Percentiles rank a stretch among this genome's conserved stretches.
These are phyloP conservation scores for Cladosporium sp. DNA, from an alignment of 2,329 filamentous ascomycete species.

Conservation along the genomic window DNA sequence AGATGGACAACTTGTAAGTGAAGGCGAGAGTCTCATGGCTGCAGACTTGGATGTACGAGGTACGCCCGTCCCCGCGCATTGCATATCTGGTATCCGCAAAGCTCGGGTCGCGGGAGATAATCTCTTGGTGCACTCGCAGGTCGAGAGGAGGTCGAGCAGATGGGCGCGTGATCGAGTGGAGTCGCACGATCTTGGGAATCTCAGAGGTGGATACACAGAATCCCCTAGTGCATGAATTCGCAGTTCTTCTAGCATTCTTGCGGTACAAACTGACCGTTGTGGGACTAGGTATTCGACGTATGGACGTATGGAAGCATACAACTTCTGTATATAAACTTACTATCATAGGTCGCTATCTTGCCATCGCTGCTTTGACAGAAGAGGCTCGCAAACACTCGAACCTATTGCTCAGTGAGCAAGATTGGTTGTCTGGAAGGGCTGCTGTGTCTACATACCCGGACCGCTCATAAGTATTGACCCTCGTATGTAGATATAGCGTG, in stretches of 20 bases:
- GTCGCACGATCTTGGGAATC: neutral
- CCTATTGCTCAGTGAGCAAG: neutral
- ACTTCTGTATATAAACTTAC: neutral
- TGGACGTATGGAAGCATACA: neutral
- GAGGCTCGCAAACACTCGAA: too few species aligned
- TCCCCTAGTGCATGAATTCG: neutral
- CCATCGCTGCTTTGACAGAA: neutral
- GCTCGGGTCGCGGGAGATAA: neutral
- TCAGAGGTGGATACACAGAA: neutral
- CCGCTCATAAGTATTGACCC: neutral
- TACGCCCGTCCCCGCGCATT: neutral
- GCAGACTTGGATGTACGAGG: neutral
- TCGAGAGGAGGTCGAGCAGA: neutral
- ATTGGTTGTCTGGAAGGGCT: neutral
- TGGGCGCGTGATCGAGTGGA: neutral
- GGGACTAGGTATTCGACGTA: too few species aligned
- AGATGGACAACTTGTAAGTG: neutral
- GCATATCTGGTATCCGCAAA: neutral
- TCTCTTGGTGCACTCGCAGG: neutral
- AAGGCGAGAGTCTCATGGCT: neutral
- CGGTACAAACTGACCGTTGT: too few species aligned
- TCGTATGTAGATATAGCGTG: neutral
- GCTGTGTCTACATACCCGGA: neutral
- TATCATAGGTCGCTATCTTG: neutral
- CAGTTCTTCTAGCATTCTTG: neutral